Conservation (phyloP, 108 stramenopile species). For the Skeletonema potamos region DNA sequence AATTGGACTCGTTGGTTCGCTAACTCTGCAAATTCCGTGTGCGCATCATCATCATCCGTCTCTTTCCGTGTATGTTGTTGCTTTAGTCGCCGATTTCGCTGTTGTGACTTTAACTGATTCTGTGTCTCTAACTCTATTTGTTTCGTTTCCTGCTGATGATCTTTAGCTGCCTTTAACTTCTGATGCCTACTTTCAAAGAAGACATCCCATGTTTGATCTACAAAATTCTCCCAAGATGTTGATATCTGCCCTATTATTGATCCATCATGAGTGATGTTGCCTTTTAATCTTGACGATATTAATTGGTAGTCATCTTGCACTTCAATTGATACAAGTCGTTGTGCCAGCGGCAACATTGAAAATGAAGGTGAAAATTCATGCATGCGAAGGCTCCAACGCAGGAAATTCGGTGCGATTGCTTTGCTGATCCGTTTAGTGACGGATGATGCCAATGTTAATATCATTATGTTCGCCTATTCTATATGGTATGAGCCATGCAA, state of each 20-base stretch:
- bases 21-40: background rate
- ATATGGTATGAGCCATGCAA: too few species aligned
- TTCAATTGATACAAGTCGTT: constrained; percentile 54
- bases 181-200: constrained; percentile 31
- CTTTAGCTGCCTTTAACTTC: background rate
- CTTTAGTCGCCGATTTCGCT: background rate
- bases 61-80: background rate
- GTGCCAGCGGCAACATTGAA: constrained; percentile 51
- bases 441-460: constrained; percentile 10
- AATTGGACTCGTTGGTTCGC: constrained; percentile 36
- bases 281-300: constrained; percentile 2
- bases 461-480: too few species aligned
- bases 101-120: constrained; percentile 3
- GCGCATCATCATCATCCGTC: background rate
- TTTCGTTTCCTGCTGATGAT: background rate
- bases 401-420: constrained; percentile 27
- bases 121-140: constrained; percentile 3
- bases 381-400: constrained; percentile 28
- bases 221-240: constrained; percentile 32
- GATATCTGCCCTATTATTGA: background rate
- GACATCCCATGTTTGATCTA: constrained; percentile 36
- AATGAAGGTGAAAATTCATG: constrained; percentile 17
- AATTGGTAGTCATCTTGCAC: constrained; percentile 47
- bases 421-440: constrained; percentile 40
- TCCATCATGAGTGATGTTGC: background rate